phyloP scores from a whole-genome alignment of 2,329 filamentous ascomycete species.

The Apiospora arundinis region DNA sequence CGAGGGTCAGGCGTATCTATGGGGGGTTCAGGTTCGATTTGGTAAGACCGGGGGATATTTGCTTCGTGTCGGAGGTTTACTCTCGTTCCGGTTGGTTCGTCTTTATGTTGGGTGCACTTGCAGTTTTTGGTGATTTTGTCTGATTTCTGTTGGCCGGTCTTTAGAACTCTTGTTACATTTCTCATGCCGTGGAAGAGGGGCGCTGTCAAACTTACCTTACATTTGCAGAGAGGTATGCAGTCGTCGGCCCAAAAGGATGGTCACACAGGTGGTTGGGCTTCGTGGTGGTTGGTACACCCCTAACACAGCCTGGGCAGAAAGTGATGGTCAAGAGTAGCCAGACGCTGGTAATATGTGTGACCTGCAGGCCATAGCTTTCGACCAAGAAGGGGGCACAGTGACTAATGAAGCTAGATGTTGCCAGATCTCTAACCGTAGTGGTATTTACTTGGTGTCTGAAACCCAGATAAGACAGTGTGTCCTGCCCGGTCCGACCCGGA shows the following conservation, averaged over 20 bases:
- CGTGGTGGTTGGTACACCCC: not conserved
- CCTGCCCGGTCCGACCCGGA: not conserved
- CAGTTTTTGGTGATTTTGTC: not conserved
- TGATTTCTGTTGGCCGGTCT: not conserved
- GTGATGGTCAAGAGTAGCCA: not conserved
- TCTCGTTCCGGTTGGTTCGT: conserved; percentile 5
- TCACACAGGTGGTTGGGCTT: not conserved
- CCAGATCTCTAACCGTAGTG: not conserved
- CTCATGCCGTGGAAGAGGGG: not conserved
- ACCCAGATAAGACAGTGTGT: not conserved
- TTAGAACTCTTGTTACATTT: conserved; percentile 1
- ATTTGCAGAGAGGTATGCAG: not conserved
- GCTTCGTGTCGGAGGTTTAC: conserved; percentile 1
- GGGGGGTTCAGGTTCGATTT: conserved; percentile 4
- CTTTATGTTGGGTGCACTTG: not conserved
- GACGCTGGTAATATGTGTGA: not conserved
- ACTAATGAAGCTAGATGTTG: not conserved
- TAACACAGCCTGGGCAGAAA: not conserved
- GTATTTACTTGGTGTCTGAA: not conserved
- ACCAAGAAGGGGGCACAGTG: not conserved
- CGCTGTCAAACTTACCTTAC: not conserved
- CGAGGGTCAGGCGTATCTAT: conserved; percentile 8
- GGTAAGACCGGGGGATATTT: not conserved
- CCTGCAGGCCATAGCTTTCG: not conserved
- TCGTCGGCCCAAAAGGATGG: not conserved